Base-by-base conservation (phyloP, 352 stramenopile species). In the Phytophthora pisi region DNA sequence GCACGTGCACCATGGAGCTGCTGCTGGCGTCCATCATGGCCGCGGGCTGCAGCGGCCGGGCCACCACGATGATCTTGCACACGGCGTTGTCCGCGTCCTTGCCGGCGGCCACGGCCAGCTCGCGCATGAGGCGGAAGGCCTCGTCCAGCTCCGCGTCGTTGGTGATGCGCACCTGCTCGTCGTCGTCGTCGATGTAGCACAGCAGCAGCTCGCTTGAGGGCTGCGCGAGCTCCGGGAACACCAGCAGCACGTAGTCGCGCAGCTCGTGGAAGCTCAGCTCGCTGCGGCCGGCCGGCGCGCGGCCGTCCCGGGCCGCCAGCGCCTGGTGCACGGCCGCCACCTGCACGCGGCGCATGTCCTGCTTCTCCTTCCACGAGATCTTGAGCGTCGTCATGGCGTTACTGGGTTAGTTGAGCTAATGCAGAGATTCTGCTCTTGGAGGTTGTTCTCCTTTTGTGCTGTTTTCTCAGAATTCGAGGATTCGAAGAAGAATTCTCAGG, bases 331-430 rank as follows among this genome's bases (percentile, higher is more conserved):
- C 85, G 8, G 83, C 84, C 62, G 71, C 55, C 28, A 91, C 79
- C 68, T 95, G 82, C 66, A 95, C 87, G 62, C 87, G 87, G 59
- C 87, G 87, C 83, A 95, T 93, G 72, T 95, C 87, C 70, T 93
- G 74, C 77, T 89, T 81, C 64, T 90, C 86, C 69, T 76, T 75
- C 81, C 84, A 92, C 51, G 88, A 77, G 58, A 95, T 89, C 82
- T 95, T 95, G 68, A 95, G 83, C 75, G 87, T 95, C 77, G 83
- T 78, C 84, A 92, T 95, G 51, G 56, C 55, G 65, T 15, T 38
- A 38, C 31, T 11, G 31, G 20, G 20, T 20, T 28, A 28, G 26
- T 28, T 28, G 26, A 5, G 26, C 26, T 30, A 30, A 30, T 30
- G 20, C 20, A 20, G 20, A 20, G 20, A 20, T 20, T 20, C 20